phyloP scores from a whole-genome alignment of 768 basidiomycete species.

The Tylopilus plumbeoviolaceoides region DNA sequence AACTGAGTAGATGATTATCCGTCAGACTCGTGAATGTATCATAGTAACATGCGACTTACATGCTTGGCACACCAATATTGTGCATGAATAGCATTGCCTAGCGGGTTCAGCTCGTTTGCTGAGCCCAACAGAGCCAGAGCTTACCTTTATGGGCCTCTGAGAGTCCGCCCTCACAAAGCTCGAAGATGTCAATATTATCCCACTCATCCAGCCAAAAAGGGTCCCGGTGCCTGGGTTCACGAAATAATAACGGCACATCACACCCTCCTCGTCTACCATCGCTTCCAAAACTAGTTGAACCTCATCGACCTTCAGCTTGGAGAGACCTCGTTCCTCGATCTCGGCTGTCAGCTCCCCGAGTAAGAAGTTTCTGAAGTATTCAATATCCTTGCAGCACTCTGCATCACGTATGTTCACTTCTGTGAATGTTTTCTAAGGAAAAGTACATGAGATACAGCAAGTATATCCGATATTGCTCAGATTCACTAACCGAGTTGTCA shows the following conservation, averaged over 20 bases:
- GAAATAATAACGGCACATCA: slow-evolving; percentile 45
- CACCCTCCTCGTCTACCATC: slow-evolving; percentile 8
- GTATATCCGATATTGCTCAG: not conserved
- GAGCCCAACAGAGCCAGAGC: not conserved
- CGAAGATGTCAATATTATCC: slow-evolving; percentile 30
- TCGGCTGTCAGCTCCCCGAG: slow-evolving; percentile 16
- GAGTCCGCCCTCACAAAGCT: slow-evolving; percentile 15
- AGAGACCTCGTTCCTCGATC: slow-evolving; percentile 11
- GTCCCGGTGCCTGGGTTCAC: slow-evolving; percentile 42
- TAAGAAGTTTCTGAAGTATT: slow-evolving; percentile 27
- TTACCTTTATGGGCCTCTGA: slow-evolving; percentile 25
- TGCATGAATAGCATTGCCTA: slow-evolving; percentile 32
- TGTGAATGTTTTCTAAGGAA: slow-evolving; percentile 47
- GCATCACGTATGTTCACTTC: slow-evolving; percentile 49
- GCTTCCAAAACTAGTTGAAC: slow-evolving; percentile 48
- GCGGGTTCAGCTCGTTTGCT: not conserved
- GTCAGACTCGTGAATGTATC: slow-evolving; percentile 1
- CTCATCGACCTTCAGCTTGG: slow-evolving; percentile 26
- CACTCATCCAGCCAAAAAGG: slow-evolving; percentile 51
- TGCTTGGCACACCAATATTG: slow-evolving; percentile 33
- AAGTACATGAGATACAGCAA: not conserved
- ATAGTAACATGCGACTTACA: slow-evolving; percentile 2
- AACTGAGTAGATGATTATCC: not conserved
- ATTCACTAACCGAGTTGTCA: not conserved
- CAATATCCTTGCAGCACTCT: slow-evolving; percentile 30